Percentiles rank a stretch among this genome's conserved stretches.
phyloP scores from a whole-genome alignment of 345 rosid genomes.

The Lepidium didymum region DNA sequence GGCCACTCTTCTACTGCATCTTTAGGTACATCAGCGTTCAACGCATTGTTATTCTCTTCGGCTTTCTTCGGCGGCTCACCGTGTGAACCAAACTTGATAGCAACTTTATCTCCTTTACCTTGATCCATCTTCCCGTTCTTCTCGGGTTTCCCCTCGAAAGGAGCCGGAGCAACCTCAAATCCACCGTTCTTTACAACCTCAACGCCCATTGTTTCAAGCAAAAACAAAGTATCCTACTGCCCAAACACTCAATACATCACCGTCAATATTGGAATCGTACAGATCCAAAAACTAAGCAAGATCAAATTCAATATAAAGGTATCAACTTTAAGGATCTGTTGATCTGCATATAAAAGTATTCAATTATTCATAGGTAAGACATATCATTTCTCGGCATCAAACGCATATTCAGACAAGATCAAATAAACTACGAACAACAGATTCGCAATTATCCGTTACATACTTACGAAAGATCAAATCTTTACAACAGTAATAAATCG shows the following conservation, averaged over 20 bases:
- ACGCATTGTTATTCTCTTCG: slow-evolving; percentile 36
- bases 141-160: slow-evolving; percentile 39
- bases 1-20: slow-evolving; percentile 87
- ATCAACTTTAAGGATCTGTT: slow-evolving; percentile 13
- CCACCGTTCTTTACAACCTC: slow-evolving; percentile 54
- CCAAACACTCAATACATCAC: neutral
- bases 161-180: slow-evolving; percentile 58
- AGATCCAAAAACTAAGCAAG: slow-evolving; percentile 1
- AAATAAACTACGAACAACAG: neutral
- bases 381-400: neutral
- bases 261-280: neutral
- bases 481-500: neutral
- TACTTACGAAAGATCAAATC: slow-evolving; percentile 2
- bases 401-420: neutral
- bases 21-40: slow-evolving; percentile 43
- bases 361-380: neutral
- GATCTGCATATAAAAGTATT: neutral
- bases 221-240: slow-evolving; percentile 20
- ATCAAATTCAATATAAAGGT: neutral
- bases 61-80: slow-evolving; percentile 42
- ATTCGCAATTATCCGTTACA: neutral
- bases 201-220: slow-evolving; percentile 49
- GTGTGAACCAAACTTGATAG: slow-evolving; percentile 54
- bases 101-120: slow-evolving; percentile 29
- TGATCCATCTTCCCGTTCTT: slow-evolving; percentile 50